Percentiles rank a stretch among this genome's conserved stretches.
Conservation (phyloP, 2,329 filamentous ascomycete genomes). For the Aureobasidium melanogenum region DNA sequence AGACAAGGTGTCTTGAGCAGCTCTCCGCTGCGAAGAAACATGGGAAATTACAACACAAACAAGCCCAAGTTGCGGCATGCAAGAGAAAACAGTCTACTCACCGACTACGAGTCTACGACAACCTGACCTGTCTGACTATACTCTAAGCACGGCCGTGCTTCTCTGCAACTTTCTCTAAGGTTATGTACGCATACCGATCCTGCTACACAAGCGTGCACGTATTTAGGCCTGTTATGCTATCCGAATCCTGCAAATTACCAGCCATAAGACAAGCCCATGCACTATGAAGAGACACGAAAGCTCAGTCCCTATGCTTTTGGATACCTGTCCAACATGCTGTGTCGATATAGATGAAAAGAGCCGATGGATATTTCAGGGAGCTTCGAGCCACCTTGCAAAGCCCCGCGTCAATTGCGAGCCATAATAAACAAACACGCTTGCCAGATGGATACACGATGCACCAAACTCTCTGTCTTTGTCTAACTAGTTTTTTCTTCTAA, state of each 20-base stretch:
- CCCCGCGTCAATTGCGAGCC: background rate
- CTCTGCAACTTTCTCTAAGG: background rate
- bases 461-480: background rate
- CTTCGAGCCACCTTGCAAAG: background rate
- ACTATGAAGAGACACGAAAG: background rate
- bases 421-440: background rate
- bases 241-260: background rate
- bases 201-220: background rate
- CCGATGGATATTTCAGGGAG: background rate
- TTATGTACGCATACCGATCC: background rate
- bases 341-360: background rate
- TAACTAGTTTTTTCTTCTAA: background rate
- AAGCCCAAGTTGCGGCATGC: constrained; percentile 4
- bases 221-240: background rate
- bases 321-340: background rate
- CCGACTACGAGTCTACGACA: background rate
- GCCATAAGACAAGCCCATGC: background rate
- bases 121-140: background rate
- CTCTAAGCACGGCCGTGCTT: background rate
- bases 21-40: background rate
- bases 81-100: background rate
- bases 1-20: background rate
- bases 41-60: constrained; percentile 3
- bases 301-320: background rate
- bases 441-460: background rate